Base-by-base conservation (phyloP, 352 stramenopile species). In the Plasmopara viticola region DNA sequence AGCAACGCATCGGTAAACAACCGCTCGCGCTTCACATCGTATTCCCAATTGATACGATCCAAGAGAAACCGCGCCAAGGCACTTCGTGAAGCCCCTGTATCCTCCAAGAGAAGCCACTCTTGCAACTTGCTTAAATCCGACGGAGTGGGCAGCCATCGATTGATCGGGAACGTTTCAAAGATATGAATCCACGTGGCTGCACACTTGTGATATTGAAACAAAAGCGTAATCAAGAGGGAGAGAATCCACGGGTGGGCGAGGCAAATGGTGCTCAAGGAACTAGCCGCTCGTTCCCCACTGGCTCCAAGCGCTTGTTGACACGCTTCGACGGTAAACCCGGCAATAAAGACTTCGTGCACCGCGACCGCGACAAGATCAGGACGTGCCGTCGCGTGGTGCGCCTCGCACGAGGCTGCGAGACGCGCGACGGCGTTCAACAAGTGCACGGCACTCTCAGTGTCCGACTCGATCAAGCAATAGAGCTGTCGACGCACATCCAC, bases 41-140 rank as follows among this genome's bases (percentile, higher is more conserved):
- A 87, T 48, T 90, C 81, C 84, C 84, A 94, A 66, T 92, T 92
- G 43, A 94, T 87, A 17, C 74, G 68, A 37, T 94, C 84, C 7
- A 94, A 48, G 10, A 94, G 59, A 48, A 91, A 91, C 9, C 84
- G 64, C 34, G 81, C 84, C 10, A 94, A 52, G 4, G 62, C 67
- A 54, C 72, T 85, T 13, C 82, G 74, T 28, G 76, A 67, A 18
- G 81, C 64, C 0, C 48, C 56, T 9, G 80, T 78, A 50, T 94
- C 81, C 30, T 91, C 78, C n/a, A 92, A 60, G 28, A 89, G 48
- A 8, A 94, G 43, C 84, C 84, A 94, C 46, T 89, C 76, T 52
- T 94, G 81, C 12, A 94, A 58, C 50, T 78, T 85, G 1, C 66
- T 40, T 47, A 94, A 53, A 58, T 94, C 84, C 8, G 73, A 62